Percentiles rank a stretch among this genome's conserved stretches.
Evolutionary conservation across 2,329 filamentous ascomycete species (phyloP).

Genomic region (Xylaria sp.): DNA sequence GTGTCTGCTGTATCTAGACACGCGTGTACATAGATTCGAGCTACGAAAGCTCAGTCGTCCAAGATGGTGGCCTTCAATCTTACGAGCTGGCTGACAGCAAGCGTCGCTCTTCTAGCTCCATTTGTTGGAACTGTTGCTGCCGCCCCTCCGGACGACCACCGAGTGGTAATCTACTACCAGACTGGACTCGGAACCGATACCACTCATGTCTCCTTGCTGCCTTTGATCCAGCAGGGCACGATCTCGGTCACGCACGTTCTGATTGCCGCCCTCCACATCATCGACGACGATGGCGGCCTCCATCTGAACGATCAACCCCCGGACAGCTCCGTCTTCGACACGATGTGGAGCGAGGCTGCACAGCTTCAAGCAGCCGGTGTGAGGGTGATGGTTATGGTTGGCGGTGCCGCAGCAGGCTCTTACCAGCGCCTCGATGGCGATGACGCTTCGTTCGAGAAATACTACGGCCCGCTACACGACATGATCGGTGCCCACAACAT

Average conservation of each 20-base stretch:
- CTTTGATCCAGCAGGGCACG: slow-evolving; percentile 58
- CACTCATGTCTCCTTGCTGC: slow-evolving; percentile 62
- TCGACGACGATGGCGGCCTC: slow-evolving; percentile 71
- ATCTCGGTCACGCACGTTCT: slow-evolving; percentile 81
- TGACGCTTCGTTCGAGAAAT: slow-evolving; percentile 73
- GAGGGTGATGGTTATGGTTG: slow-evolving; percentile 75
- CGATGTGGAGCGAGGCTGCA: slow-evolving; percentile 82
- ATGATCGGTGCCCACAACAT: slow-evolving; percentile 70
- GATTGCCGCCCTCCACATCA: slow-evolving; percentile 86
- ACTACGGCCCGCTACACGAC: slow-evolving; percentile 72
- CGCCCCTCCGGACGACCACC: slow-evolving; percentile 47
- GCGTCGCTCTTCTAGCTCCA: slow-evolving; percentile 42
- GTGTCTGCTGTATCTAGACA: neutral
- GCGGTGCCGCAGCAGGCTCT: slow-evolving; percentile 61
- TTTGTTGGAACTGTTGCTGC: slow-evolving; percentile 36
- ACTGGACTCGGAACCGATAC: slow-evolving; percentile 60
- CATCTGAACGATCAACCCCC: slow-evolving; percentile 85
- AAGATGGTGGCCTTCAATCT: slow-evolving; percentile 43
- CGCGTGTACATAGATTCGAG: slow-evolving; percentile 2
- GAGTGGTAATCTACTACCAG: slow-evolving; percentile 56
- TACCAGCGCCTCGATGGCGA: slow-evolving; percentile 69
- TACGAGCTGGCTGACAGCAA: slow-evolving; percentile 38
- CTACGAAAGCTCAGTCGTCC: slow-evolving; percentile 27
- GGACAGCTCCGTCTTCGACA: slow-evolving; percentile 71
- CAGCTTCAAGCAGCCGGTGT: slow-evolving; percentile 78